Base-by-base conservation (phyloP, 352 stramenopile species). In the Phytophthora tubulina region DNA sequence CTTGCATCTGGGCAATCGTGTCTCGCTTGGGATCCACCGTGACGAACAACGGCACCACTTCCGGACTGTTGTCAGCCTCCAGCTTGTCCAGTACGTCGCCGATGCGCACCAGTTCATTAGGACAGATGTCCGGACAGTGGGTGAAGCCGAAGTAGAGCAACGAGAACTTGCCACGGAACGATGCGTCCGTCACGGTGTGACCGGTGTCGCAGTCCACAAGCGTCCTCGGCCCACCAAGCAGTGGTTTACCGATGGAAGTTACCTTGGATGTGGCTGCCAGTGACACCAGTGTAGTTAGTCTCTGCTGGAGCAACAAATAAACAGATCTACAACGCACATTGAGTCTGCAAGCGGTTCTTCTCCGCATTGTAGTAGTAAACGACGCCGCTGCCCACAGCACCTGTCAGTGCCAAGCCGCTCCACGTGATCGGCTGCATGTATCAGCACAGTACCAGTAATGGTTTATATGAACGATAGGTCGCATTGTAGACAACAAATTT, bases 71-170 rank as follows among this genome's bases (percentile, higher is more conserved):
- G 33, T 95, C 88, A 36, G 63, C 67, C 53, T 79, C 70, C 21
- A 99, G 80, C 66, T 88, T 90, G 76, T 98, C 93, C 62, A 99
- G 89, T 33, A 99, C 93, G 59, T 97, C 90, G 11, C 92, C 96
- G 33, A 99, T 91, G 77, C 99, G 99, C 49, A 99, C 93, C 71
- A 99, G 94, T 84, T 99, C 98, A 15, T 98, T 98, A 7, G 98
- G 97, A 70, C 98, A 99, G 79, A 99, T 99, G 81, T 99, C 98
- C 6, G 98, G 98, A 82, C 97, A 99, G 68, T 98, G 92, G 59
- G 97, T 99, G 85, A 99, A 99, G 69, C 98, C 98, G 90, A 99
- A 99, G 89, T 99, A 99, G 27, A 99, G 81, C 41, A 99, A 80
- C 63, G 95, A 92, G 84, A 97, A 98, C 73, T 99, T 95, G 63